These are phyloP conservation scores for Chrysophaeum taylorii DNA, from an alignment of 352 stramenopile species.

Conservation along the genomic window DNA sequence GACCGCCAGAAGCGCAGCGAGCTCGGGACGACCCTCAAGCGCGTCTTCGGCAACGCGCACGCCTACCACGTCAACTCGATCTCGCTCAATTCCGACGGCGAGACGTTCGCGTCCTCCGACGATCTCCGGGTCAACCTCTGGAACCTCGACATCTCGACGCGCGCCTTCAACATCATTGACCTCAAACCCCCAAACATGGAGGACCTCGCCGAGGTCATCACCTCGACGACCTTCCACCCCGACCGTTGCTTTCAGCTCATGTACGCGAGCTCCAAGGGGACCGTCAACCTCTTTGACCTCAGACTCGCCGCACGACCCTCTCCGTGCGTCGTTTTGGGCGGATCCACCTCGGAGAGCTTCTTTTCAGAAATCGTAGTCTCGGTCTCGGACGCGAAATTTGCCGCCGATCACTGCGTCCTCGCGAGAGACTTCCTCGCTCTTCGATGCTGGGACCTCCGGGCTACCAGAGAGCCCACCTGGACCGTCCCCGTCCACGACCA, in stretches of 20 bases:
- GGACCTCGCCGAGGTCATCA: conserved; percentile 91
- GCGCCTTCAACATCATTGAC: conserved; percentile 76
- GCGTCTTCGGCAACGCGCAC: conserved; percentile 81
- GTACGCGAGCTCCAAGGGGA: conserved; percentile 79
- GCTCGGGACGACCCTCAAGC: conserved; percentile 50
- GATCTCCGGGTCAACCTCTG: conserved; percentile 90
- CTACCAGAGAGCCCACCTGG: conserved; percentile 76
- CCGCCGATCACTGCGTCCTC: conserved; percentile 76
- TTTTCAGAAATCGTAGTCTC: conserved; percentile 90
- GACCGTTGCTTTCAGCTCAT: conserved; percentile 83
- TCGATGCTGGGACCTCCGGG: conserved; percentile 91
- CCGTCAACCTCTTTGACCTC: conserved; percentile 83
- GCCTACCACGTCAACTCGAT: conserved; percentile 94
- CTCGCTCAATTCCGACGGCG: conserved; percentile 78
- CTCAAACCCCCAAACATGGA: conserved; percentile 94
- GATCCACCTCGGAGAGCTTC: conserved; percentile 74
- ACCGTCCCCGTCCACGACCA: conserved; percentile 86
- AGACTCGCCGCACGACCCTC: conserved; percentile 60
- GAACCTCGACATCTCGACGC: conserved; percentile 72
- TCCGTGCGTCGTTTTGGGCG: conserved; percentile 67
- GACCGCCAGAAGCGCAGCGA: conserved; percentile 43
- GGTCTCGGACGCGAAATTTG: conserved; percentile 85
- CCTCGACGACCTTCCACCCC: conserved; percentile 79
- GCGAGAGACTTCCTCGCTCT: conserved; percentile 85
- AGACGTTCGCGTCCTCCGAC: conserved; percentile 88